These are phyloP conservation scores for Cucumis sativus DNA, from an alignment of 306 rosid genomes.

Conservation along the genomic window DNA sequence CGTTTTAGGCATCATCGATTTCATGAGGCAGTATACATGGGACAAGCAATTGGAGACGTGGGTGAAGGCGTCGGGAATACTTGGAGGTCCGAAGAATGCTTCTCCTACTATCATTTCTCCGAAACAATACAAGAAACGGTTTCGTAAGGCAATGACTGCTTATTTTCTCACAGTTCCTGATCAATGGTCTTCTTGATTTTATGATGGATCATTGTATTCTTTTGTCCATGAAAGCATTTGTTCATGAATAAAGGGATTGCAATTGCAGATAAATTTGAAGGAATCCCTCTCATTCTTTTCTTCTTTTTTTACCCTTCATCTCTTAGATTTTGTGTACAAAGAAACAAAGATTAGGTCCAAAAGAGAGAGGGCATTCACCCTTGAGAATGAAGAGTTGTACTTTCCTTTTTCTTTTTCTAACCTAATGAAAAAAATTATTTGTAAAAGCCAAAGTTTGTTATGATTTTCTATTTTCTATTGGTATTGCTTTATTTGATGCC, in stretches of 20 bases:
- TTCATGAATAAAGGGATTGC: conserved; percentile 24
- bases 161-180: conserved; percentile 92
- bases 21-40: conserved; percentile 98
- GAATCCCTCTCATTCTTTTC: conserved; percentile 15
- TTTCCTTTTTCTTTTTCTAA: neutral
- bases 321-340: neutral
- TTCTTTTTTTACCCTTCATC: neutral
- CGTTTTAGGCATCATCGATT: conserved; percentile 90
- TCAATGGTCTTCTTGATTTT: conserved; percentile 50
- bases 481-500: neutral
- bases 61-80: conserved; percentile 91
- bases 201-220: conserved; percentile 15
- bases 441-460: neutral
- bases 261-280: conserved; percentile 17
- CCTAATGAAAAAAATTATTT: neutral
- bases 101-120: conserved; percentile 91
- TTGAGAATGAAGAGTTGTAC: neutral
- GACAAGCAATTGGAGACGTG: conserved; percentile 98
- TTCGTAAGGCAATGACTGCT: conserved; percentile 92
- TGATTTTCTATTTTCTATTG: neutral
- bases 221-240: conserved; percentile 18
- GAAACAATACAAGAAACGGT: conserved; percentile 83
- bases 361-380: neutral
- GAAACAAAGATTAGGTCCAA: neutral
- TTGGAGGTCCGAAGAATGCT: conserved; percentile 83